Evolutionary conservation across 345 rosid genomes (phyloP).

Genomic region (Eucalyptus decipiens): DNA sequence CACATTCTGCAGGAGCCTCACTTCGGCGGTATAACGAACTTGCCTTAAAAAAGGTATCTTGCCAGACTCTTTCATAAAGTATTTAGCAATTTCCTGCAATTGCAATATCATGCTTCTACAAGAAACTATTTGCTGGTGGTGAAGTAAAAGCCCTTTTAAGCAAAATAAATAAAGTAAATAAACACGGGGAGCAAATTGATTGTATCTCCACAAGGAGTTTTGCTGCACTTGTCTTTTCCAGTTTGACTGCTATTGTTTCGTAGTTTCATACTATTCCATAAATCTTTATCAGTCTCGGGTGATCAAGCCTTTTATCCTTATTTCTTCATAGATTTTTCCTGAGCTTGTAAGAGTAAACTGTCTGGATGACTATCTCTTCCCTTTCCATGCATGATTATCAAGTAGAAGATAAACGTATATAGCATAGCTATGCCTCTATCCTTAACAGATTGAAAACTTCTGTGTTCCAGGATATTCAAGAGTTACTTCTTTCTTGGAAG

Average conservation of each 20-base stretch:
- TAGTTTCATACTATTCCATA: background rate
- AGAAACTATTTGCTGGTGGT: background rate
- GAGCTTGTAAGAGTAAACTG: background rate
- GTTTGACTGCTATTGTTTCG: background rate
- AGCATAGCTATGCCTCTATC: background rate
- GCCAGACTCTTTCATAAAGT: background rate
- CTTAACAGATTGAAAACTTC: background rate
- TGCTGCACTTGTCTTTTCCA: background rate
- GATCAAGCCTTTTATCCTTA: background rate
- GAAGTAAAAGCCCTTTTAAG: background rate
- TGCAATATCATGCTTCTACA: background rate
- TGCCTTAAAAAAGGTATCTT: constrained; percentile 79
- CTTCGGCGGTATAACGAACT: constrained; percentile 92
- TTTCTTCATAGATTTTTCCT: background rate
- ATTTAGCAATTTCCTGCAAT: background rate
- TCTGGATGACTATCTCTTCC: background rate
- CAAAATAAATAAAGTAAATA: background rate
- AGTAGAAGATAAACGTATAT: background rate
- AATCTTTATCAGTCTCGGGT: background rate
- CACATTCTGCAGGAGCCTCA: constrained; percentile 94
- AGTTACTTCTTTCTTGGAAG: constrained; percentile 84
- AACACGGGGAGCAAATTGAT: background rate
- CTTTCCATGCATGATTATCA: background rate
- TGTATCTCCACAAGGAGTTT: background rate
- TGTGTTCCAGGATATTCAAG: constrained; percentile 68